phyloP scores from a whole-genome alignment of 192 early-diverging fungal genomes.

The Backusella tarrabulga region DNA sequence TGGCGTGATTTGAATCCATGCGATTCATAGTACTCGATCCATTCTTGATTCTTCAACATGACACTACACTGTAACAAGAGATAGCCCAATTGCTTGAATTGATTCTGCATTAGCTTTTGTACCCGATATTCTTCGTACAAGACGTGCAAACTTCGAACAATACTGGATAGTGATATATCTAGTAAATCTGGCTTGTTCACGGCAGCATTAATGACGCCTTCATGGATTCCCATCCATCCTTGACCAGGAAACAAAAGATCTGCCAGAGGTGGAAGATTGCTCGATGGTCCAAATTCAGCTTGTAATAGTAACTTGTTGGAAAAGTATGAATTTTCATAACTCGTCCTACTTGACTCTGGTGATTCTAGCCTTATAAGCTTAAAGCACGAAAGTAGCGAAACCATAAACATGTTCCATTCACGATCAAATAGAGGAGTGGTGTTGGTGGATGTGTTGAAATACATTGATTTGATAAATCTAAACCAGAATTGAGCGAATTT shows the following conservation, averaged over 20 bases:
- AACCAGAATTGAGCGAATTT: conserved; percentile 6
- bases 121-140: conserved; percentile 16
- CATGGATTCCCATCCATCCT: not conserved
- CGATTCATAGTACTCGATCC: conserved; percentile 10
- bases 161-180: not conserved
- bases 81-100: not conserved
- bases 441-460: not conserved
- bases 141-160: conserved; percentile 4
- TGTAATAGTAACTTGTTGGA: not conserved
- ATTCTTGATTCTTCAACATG: not conserved
- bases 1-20: not conserved
- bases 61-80: not conserved
- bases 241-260: not conserved
- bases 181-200: not conserved
- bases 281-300: not conserved
- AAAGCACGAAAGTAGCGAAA: conserved; percentile 5
- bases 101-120: not conserved
- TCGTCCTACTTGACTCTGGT: not conserved
- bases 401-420: conserved; percentile 10
- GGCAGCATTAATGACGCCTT: not conserved
- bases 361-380: not conserved
- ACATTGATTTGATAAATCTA: not conserved
- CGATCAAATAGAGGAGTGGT: not conserved
- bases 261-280: too few species aligned
- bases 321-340: not conserved